phyloP scores from a whole-genome alignment of 768 basidiomycete species.

The Multifurca ochricompacta region DNA sequence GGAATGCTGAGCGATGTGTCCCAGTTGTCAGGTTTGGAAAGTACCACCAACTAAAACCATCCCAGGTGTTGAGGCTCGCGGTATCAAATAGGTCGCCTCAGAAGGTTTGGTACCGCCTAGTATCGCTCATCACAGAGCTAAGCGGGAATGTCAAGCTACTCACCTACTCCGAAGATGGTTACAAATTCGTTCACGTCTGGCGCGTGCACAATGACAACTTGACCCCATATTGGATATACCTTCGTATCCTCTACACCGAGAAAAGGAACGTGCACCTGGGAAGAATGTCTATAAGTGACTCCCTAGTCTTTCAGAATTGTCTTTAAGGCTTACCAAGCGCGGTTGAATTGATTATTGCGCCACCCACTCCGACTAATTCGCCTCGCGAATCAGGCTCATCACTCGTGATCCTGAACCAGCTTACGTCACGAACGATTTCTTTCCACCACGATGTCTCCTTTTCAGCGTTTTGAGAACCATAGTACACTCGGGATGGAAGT shows the following conservation, averaged over 20 bases:
- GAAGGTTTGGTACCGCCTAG: slow-evolving; percentile 1
- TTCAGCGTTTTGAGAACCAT: slow-evolving; percentile 20
- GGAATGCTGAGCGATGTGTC: slow-evolving; percentile 39
- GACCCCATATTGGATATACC: slow-evolving; percentile 73
- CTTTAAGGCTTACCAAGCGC: slow-evolving; percentile 38
- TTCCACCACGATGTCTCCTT: slow-evolving; percentile 32
- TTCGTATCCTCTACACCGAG: slow-evolving; percentile 72
- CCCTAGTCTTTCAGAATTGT: not conserved
- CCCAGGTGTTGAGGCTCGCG: slow-evolving; percentile 42
- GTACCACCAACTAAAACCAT: slow-evolving; percentile 50
- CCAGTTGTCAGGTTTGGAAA: slow-evolving; percentile 40
- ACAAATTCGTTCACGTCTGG: slow-evolving; percentile 46
- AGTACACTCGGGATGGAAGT: slow-evolving; percentile 32
- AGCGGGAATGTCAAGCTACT: not conserved
- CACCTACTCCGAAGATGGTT: not conserved
- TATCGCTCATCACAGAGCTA: not conserved
- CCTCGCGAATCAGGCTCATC: slow-evolving; percentile 21
- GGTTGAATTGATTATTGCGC: slow-evolving; percentile 46
- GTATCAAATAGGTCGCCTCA: slow-evolving; percentile 50
- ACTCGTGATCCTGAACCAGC: slow-evolving; percentile 7
- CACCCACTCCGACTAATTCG: slow-evolving; percentile 28
- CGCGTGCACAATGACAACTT: slow-evolving; percentile 71
- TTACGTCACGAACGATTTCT: slow-evolving; percentile 34
- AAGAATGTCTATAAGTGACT: not conserved
- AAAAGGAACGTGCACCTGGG: slow-evolving; percentile 56